phyloP scores from a whole-genome alignment of 2,329 filamentous ascomycete genomes.

The Alternaria triticina region DNA sequence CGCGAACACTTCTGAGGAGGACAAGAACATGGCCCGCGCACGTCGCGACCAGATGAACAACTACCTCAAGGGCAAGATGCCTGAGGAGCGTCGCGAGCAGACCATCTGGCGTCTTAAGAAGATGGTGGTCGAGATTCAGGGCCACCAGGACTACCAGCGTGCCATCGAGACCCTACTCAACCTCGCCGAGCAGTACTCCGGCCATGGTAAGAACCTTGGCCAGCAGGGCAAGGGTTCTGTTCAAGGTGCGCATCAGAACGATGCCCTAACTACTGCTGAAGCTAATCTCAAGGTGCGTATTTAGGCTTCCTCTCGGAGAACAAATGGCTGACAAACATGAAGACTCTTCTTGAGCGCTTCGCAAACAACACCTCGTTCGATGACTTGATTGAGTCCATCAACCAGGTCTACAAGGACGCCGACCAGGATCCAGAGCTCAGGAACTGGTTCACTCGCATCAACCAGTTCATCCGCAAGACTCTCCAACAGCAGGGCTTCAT shows the following conservation, averaged over 20 bases:
- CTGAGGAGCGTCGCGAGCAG: slow-evolving; percentile 90
- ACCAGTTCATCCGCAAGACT: slow-evolving; percentile 80
- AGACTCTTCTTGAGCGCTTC: slow-evolving; percentile 90
- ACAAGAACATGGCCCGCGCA: slow-evolving; percentile 51
- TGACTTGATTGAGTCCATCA: slow-evolving; percentile 83
- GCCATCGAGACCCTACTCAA: slow-evolving; percentile 87
- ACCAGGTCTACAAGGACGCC: slow-evolving; percentile 84
- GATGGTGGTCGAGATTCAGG: slow-evolving; percentile 96
- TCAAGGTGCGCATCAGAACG: slow-evolving; percentile 72
- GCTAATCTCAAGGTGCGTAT: slow-evolving; percentile 73
- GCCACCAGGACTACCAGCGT: slow-evolving; percentile 89
- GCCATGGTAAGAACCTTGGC: slow-evolving; percentile 71
- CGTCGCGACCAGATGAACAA: slow-evolving; percentile 64
- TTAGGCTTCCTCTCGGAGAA: slow-evolving; percentile 48
- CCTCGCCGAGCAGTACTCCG: slow-evolving; percentile 83
- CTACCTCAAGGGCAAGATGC: slow-evolving; percentile 86
- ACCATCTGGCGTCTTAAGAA: slow-evolving; percentile 94
- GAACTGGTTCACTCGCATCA: slow-evolving; percentile 82
- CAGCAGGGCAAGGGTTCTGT: slow-evolving; percentile 71
- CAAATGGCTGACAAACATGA: slow-evolving; percentile 59
- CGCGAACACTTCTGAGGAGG: slow-evolving; percentile 70
- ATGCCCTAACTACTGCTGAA: slow-evolving; percentile 73
- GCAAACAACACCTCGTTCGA: slow-evolving; percentile 92
- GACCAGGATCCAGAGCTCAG: slow-evolving; percentile 86
- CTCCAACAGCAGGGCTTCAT: slow-evolving; percentile 91